Conservation (phyloP, 2,329 filamentous ascomycete genomes). For the Claviceps lovelessii region DNA sequence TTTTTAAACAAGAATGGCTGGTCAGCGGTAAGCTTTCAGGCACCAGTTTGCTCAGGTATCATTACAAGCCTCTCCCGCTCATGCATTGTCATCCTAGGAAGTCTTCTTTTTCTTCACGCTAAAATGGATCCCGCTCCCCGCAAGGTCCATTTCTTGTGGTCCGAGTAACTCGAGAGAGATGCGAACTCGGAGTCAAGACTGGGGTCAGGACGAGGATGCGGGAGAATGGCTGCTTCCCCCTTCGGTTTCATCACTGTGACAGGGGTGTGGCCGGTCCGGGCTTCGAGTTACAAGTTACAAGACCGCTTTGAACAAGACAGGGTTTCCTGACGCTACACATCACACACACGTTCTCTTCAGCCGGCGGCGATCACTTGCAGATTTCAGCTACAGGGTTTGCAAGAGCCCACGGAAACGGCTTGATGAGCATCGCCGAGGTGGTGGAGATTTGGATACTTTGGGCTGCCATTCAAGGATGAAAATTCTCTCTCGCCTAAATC, state of each 20-base stretch:
- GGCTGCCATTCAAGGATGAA: neutral
- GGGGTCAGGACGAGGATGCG: neutral
- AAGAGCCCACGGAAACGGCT: neutral
- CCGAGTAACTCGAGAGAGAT: neutral
- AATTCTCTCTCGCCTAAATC: neutral
- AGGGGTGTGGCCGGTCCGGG: neutral
- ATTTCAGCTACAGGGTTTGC: slow-evolving; percentile 3
- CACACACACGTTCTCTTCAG: neutral
- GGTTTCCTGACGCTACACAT: neutral
- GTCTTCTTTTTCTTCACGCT: neutral
- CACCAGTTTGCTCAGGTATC: neutral
- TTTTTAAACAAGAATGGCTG: too few species aligned
- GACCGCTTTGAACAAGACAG: neutral
- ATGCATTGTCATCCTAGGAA: neutral
- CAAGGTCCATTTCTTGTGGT: slow-evolving; percentile 2
- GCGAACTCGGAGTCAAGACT: neutral
- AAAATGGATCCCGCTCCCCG: neutral
- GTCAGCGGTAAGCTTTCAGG: too few species aligned
- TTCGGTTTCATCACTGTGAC: neutral
- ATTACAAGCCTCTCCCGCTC: neutral
- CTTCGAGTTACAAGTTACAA: neutral
- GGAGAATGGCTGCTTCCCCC: neutral
- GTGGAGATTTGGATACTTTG: neutral
- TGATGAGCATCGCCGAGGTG: neutral
- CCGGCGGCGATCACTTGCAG: slow-evolving; percentile 1